These are phyloP conservation scores for Plenodomus lindquistii DNA, from an alignment of 2,329 filamentous ascomycete species.

Conservation along the genomic window DNA sequence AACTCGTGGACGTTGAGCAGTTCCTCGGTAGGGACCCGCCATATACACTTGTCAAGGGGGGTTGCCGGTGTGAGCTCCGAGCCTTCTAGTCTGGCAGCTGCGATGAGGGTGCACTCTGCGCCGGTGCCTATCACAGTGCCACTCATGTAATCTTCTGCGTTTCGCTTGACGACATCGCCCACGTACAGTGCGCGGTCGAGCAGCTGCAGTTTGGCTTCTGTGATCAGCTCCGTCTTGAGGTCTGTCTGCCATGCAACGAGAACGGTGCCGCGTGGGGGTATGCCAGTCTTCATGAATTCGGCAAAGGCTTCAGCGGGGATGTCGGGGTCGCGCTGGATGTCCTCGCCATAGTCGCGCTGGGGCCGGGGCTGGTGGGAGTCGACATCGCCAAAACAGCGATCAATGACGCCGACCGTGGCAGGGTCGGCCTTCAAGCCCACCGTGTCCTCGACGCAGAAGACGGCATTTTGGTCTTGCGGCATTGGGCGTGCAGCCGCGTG, in stretches of 20 bases:
- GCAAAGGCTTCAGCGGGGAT: constrained; percentile 39
- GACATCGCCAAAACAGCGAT: constrained; percentile 48
- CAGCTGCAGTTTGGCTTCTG: constrained; percentile 51
- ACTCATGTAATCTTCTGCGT: constrained; percentile 53
- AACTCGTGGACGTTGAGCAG: constrained; percentile 52
- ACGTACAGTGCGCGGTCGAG: constrained; percentile 59
- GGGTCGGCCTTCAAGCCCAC: constrained; percentile 46
- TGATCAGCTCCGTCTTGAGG: constrained; percentile 46
- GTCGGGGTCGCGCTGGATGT: constrained; percentile 42
- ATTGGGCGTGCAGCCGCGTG: constrained; percentile 12
- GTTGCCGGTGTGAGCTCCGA: constrained; percentile 24
- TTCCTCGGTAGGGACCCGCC: constrained; percentile 51
- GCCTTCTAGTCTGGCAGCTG: constrained; percentile 32
- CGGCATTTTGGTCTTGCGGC: constrained; percentile 24
- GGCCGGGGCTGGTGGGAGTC: constrained; percentile 53
- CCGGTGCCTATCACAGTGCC: constrained; percentile 58
- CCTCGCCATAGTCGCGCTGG: constrained; percentile 43
- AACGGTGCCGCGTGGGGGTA: constrained; percentile 57
- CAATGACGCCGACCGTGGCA: constrained; percentile 50
- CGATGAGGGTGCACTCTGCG: constrained; percentile 52
- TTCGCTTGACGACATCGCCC: constrained; percentile 60
- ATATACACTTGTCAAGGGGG: constrained; percentile 42
- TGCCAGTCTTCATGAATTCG: constrained; percentile 48
- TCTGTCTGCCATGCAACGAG: constrained; percentile 55
- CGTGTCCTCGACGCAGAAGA: constrained; percentile 49